Conservation (phyloP, 306 rosid genomes). For the peach (Prunus persica) region Prunus_persica_NCBIv2 NC_034009.1:30943001-30943500, state of each 20-base stretch:
- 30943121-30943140: slow-evolving; percentile 23
- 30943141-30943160: slow-evolving; percentile 43
- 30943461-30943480: too few species aligned
- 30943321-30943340: too few species aligned
- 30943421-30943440: too few species aligned
- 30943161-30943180: slow-evolving; percentile 22
- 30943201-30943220: not conserved
- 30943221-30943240: not conserved
- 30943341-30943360: too few species aligned
- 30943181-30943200: not conserved
- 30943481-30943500: too few species aligned
- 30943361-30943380: too few species aligned
- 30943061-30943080: not conserved
- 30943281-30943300: not conserved
- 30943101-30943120: slow-evolving; percentile 35
- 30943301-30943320: too few species aligned
- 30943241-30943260: not conserved
- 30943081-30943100: slow-evolving; percentile 34
- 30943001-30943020: slow-evolving; percentile 1
- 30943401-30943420: too few species aligned
- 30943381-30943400: too few species aligned
- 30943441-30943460: too few species aligned
- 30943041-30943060: not conserved
- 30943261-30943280: not conserved
- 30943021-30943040: not conserved